Conservation (phyloP, 192 early-diverging fungal species). For the Podila clonocystis region DNA sequence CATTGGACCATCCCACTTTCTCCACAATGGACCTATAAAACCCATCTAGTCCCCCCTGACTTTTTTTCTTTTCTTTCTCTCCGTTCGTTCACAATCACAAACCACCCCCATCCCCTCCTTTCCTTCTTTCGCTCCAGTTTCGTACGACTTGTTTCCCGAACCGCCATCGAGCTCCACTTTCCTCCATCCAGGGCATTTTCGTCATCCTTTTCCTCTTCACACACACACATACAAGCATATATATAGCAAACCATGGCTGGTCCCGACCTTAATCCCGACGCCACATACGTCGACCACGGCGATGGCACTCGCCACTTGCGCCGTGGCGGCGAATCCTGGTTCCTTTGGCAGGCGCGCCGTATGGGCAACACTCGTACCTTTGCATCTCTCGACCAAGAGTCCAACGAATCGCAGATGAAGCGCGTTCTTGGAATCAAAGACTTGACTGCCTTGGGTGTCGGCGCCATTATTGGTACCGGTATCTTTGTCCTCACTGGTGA, state of each 20-base stretch:
- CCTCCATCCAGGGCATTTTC: background rate
- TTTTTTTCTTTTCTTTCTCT: background rate
- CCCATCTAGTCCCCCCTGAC: background rate
- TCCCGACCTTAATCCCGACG: slow-evolving; percentile 14
- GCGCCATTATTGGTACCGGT: slow-evolving; percentile 83
- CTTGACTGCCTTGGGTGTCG: slow-evolving; percentile 73
- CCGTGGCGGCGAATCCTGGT: slow-evolving; percentile 10
- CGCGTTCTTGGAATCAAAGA: slow-evolving; percentile 67
- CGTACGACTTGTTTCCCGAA: background rate
- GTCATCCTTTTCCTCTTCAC: background rate
- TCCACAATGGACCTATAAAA: background rate
- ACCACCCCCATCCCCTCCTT: background rate
- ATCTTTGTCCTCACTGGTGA: slow-evolving; percentile 82
- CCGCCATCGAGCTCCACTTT: background rate
- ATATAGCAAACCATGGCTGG: slow-evolving; percentile 10
- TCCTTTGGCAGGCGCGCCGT: slow-evolving; percentile 26
- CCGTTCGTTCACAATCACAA: background rate
- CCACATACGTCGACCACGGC: slow-evolving; percentile 18
- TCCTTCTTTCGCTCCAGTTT: background rate
- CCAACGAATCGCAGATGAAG: slow-evolving; percentile 58
- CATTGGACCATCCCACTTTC: too few species aligned
- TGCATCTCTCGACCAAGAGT: slow-evolving; percentile 45
- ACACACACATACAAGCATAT: background rate
- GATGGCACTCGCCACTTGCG: slow-evolving; percentile 38
- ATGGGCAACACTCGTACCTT: slow-evolving; percentile 45